Evolutionary conservation across 1,284 basidiomycete genomes (phyloP).

Genomic region (Cryptococcus sp.): DNA sequence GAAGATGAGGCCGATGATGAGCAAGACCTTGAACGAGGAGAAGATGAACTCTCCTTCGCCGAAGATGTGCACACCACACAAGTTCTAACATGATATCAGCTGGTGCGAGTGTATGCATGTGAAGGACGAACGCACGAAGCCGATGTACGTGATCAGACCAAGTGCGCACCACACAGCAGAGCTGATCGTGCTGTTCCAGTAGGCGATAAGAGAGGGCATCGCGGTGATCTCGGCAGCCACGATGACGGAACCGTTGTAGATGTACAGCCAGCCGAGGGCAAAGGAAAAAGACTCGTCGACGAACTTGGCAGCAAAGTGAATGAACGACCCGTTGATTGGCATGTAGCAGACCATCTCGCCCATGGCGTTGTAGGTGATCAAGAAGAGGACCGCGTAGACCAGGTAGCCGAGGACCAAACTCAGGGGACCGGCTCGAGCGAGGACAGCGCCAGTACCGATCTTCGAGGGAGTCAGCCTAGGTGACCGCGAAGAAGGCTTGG

Average conservation of each 20-base stretch:
- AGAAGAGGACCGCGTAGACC: constrained; percentile 14
- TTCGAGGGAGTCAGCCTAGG: too few relatives aligned
- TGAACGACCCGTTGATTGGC: constrained; percentile 20
- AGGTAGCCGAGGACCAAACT: too few relatives aligned
- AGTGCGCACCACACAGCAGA: constrained; percentile 10
- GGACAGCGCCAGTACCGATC: too few relatives aligned
- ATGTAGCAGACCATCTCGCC: constrained; percentile 25
- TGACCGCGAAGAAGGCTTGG: too few relatives aligned
- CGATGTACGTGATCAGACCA: neutral
- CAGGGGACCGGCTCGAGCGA: too few relatives aligned
- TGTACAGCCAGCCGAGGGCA: constrained; percentile 17
- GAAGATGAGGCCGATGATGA: constrained; percentile 8
- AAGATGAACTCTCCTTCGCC: constrained; percentile 23
- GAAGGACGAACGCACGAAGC: too few relatives aligned
- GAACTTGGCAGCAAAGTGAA: constrained; percentile 18
- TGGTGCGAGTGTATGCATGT: too few relatives aligned
- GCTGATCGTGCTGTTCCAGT: constrained; percentile 14
- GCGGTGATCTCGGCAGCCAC: constrained; percentile 14
- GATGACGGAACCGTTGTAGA: constrained; percentile 16
- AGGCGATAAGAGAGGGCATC: constrained; percentile 11
- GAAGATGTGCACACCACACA: constrained; percentile 15
- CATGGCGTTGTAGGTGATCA: constrained; percentile 21
- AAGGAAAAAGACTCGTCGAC: constrained; percentile 17
- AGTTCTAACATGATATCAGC: constrained; percentile 4
- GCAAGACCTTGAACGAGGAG: constrained; percentile 19